These are phyloP conservation scores for Scalesia atractyloides DNA, from an alignment of 129 eudicot genomes.

Conservation along the genomic window DNA sequence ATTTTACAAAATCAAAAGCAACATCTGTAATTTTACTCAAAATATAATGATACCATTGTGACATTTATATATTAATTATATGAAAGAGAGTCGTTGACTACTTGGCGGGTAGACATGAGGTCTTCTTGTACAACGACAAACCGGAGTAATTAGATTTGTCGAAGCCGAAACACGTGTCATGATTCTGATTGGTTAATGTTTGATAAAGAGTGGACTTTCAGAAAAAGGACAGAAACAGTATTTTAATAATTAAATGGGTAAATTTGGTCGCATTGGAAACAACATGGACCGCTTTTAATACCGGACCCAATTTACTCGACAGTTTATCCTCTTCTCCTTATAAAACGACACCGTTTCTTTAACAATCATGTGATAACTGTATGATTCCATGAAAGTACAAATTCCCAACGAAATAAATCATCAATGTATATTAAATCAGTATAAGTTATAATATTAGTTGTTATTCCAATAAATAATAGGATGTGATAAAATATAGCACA, in stretches of 20 bases:
- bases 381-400: not conserved
- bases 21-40: too few relatives aligned
- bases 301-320: constrained; percentile 26
- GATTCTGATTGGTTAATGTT: constrained; percentile 18
- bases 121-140: constrained; percentile 40
- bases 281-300: constrained; percentile 36
- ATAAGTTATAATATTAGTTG: too few relatives aligned
- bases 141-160: constrained; percentile 35
- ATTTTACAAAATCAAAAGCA: too few relatives aligned
- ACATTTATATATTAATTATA: too few relatives aligned
- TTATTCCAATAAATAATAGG: too few relatives aligned
- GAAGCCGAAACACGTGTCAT: constrained; percentile 21
- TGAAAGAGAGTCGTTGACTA: not conserved
- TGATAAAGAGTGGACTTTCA: constrained; percentile 33
- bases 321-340: constrained; percentile 16
- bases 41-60: too few relatives aligned
- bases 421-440: not conserved
- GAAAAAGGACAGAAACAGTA: constrained; percentile 15
- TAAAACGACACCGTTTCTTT: constrained; percentile 28
- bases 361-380: constrained; percentile 31
- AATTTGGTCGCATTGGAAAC: constrained; percentile 21
- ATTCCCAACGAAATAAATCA: not conserved
- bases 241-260: not conserved
- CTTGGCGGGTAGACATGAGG: constrained; percentile 16
- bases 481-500: too few relatives aligned